A percentile compares a stretch with the other conserved stretches of the same genome.
Conservation (phyloP, 2,329 filamentous ascomycete genomes). For the Raffaelea ambrosiae region DNA sequence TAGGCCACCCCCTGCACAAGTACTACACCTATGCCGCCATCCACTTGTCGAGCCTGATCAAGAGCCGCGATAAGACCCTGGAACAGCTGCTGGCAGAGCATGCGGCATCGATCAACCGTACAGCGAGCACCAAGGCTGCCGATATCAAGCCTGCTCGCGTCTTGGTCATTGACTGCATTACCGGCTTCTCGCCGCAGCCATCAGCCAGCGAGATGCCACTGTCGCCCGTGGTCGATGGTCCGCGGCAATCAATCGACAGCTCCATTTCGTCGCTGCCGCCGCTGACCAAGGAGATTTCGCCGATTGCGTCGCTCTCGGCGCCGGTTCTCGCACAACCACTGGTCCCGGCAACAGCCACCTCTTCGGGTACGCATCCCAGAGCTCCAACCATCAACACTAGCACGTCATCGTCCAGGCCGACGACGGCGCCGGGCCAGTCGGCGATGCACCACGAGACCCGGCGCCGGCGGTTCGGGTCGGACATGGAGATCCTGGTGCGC, state of each 20-base stretch:
- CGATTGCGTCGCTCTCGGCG: conserved; percentile 1
- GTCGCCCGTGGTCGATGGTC: conserved; percentile 34
- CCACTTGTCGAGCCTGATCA: conserved; percentile 48
- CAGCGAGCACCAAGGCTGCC: conserved; percentile 1
- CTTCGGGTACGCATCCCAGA: too few species aligned
- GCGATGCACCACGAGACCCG: conserved; percentile 50
- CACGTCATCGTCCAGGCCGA: not conserved
- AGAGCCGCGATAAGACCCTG: conserved; percentile 34
- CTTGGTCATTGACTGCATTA: conserved; percentile 57
- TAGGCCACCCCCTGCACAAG: conserved; percentile 56
- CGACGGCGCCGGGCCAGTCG: conserved; percentile 19
- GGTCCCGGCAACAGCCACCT: too few species aligned
- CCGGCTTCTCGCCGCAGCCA: conserved; percentile 36
- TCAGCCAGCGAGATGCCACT: conserved; percentile 36
- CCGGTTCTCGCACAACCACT: not conserved
- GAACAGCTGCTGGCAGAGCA: conserved; percentile 35
- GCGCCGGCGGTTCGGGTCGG: conserved; percentile 51
- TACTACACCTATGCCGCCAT: conserved; percentile 52
- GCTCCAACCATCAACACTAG: too few species aligned
- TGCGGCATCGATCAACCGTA: conserved; percentile 21
- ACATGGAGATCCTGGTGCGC: conserved; percentile 61
- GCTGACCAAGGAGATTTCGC: conserved; percentile 13
- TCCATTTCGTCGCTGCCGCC: conserved; percentile 10
- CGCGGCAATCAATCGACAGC: conserved; percentile 17
- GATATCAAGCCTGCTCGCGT: conserved; percentile 24